These are phyloP conservation scores for Astrephomene gubernaculifera DNA, from an alignment of 139 green algal genomes.

Conservation along the genomic window DNA sequence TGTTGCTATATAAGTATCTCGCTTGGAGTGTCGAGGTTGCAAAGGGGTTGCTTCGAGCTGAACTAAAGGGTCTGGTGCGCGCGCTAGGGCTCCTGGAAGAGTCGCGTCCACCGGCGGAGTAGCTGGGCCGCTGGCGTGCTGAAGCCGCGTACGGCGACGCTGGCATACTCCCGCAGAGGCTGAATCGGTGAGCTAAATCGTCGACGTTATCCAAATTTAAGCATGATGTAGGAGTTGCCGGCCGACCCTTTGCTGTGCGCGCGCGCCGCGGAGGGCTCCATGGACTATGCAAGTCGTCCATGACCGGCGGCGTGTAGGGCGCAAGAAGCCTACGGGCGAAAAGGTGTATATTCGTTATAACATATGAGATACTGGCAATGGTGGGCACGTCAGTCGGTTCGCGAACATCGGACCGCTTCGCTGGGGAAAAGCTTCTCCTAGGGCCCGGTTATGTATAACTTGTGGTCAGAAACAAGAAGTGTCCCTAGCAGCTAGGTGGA, in stretches of 20 bases:
- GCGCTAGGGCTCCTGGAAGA: background rate
- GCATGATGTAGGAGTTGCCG: background rate
- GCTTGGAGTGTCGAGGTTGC: background rate
- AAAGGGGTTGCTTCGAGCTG: background rate
- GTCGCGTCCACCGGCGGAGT: background rate
- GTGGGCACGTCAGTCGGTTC: background rate
- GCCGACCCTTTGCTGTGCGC: background rate
- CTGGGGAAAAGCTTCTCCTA: background rate
- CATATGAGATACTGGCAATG: background rate
- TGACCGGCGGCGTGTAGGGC: background rate
- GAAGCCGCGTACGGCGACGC: conserved; percentile 4
- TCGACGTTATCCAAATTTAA: background rate
- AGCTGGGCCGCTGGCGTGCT: background rate
- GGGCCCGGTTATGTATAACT: too few relatives aligned
- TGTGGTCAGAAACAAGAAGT: too few relatives aligned
- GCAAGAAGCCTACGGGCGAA: background rate
- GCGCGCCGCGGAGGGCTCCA: conserved; percentile 16
- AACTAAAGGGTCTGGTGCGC: background rate
- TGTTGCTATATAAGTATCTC: background rate
- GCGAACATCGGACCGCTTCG: background rate
- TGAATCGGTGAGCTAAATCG: background rate
- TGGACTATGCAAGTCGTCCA: conserved; percentile 14
- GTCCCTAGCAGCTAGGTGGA: too few relatives aligned
- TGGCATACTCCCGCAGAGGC: background rate
- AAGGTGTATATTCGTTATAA: background rate